Base-by-base conservation (phyloP, 371 early-diverging fungal species). In the Mucor piriformis region DNA sequence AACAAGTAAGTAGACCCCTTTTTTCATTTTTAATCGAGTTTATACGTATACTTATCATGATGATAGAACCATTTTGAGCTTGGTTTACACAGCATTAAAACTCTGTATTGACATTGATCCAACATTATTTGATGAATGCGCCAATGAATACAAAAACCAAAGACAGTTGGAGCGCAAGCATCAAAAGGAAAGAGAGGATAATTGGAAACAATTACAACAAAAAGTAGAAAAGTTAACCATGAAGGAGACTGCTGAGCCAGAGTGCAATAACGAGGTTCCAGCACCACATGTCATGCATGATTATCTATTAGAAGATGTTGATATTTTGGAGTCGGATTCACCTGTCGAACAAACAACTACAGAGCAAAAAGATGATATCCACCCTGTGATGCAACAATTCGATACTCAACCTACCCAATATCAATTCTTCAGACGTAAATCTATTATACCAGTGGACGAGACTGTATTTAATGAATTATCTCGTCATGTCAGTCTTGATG, bases 101-200 rank as follows among this genome's bases (percentile, higher is more conserved):
- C 84, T 95, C 46, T 96, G 96, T 67, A 94, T 96, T 86, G 92
- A 94, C 56, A 93, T 94, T 47, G 89, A 91, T 72, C 93, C 95
- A 23, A 86, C 88, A 66, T 76, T 97, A 40, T 97, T 95, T 79
- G 96, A 97, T 51, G 91, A 92, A 54, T 94, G 92, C 70, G 89
- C 92, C 7, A 87, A 85, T 69, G 83, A 89, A 63, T 92, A 88
- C 77, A 92, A 92, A 69, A 86, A 84, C 34, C 86, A 83, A 54
- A 83, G 90, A 15, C 90, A 91, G 70, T 57, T 85, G 23, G 93
- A 92, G 60, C 85, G 89, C 20, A 89, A 89, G 70, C 85, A 81
- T 61, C 85, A 86, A 65, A 90, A 90, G 72, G 87, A 92, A 43
- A 76, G 92, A 58, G 93, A 94, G 47, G 91, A 91, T 3, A 74